These are phyloP conservation scores for Annulohypoxylon truncatum DNA, from an alignment of 2,329 filamentous ascomycete genomes.

Conservation along the genomic window DNA sequence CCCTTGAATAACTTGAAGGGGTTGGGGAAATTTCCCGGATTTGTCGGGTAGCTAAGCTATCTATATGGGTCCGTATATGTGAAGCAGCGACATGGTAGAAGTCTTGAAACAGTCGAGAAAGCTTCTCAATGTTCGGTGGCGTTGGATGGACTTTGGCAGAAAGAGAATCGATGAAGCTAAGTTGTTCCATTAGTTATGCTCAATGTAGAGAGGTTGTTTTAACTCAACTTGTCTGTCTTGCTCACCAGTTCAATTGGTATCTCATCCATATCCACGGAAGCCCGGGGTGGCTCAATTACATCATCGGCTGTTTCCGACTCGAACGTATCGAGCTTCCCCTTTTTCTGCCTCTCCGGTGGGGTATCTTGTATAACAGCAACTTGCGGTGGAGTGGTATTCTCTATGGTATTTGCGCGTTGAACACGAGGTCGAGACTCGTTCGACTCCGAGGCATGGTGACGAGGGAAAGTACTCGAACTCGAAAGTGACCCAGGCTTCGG, in stretches of 20 bases:
- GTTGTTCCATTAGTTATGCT: constrained; percentile 37
- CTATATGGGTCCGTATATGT: constrained; percentile 89
- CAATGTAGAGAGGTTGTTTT: constrained; percentile 18
- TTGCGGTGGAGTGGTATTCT: constrained; percentile 53
- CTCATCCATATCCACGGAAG: constrained; percentile 82
- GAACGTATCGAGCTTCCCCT: constrained; percentile 60
- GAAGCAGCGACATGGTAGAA: constrained; percentile 86
- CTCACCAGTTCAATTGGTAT: constrained; percentile 94
- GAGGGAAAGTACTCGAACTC: constrained; percentile 46
- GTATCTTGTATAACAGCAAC: constrained; percentile 42
- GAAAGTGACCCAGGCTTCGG: constrained; percentile 45
- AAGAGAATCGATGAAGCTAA: constrained; percentile 89
- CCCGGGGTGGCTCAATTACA: constrained; percentile 58
- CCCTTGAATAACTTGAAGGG: constrained; percentile 65
- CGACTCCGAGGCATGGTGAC: constrained; percentile 43
- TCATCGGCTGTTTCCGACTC: constrained; percentile 62
- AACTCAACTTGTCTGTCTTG: constrained; percentile 81
- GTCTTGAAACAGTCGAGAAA: constrained; percentile 91
- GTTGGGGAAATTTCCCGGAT: constrained; percentile 73
- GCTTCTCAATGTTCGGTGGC: constrained; percentile 83
- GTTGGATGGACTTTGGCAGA: constrained; percentile 86
- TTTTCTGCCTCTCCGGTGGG: constrained; percentile 36
- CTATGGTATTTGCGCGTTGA: constrained; percentile 62
- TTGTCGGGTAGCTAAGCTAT: constrained; percentile 78
- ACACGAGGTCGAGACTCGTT: constrained; percentile 50